These are phyloP conservation scores for Pseudodiploospora longispora DNA, from an alignment of 2,329 filamentous ascomycete genomes.

Conservation along the genomic window DNA sequence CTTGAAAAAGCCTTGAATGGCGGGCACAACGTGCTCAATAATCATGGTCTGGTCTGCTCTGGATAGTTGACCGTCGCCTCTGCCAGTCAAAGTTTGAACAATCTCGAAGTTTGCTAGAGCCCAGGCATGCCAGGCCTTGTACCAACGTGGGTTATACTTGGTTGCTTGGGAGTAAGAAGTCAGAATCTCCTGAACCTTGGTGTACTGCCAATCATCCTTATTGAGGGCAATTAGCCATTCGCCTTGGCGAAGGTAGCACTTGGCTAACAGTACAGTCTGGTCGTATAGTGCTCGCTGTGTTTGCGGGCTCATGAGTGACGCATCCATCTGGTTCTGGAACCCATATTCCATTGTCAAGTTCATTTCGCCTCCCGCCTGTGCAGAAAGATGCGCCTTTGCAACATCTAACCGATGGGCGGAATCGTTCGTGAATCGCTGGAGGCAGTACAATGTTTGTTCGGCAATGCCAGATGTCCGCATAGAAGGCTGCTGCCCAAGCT, in stretches of 20 bases:
- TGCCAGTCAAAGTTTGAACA: slow-evolving; percentile 69
- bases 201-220: slow-evolving; percentile 80
- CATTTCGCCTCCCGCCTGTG: slow-evolving; percentile 38
- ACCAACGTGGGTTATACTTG: slow-evolving; percentile 88
- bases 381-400: slow-evolving; percentile 41
- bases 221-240: slow-evolving; percentile 89
- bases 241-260: slow-evolving; percentile 92
- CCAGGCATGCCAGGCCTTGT: slow-evolving; percentile 99
- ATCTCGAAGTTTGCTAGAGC: slow-evolving; percentile 98
- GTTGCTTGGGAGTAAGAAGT: slow-evolving; percentile 89
- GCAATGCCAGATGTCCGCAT: slow-evolving; percentile 36
- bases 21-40: slow-evolving; percentile 84
- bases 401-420: slow-evolving; percentile 47
- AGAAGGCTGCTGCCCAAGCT: slow-evolving; percentile 58
- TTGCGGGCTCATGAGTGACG: slow-evolving; percentile 38
- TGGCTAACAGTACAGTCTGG: slow-evolving; percentile 69
- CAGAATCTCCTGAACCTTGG: slow-evolving; percentile 79
- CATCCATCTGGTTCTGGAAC: slow-evolving; percentile 40
- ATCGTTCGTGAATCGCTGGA: slow-evolving; percentile 54
- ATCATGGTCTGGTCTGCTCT: slow-evolving; percentile 56
- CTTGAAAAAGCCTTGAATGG: slow-evolving; percentile 92
- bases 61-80: slow-evolving; percentile 45
- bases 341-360: slow-evolving; percentile 39
- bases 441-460: slow-evolving; percentile 49
- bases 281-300: slow-evolving; percentile 48